Evolutionary conservation across 2,329 filamentous ascomycete genomes (phyloP).

Genomic region (Nannizziopsis barbatae): DNA sequence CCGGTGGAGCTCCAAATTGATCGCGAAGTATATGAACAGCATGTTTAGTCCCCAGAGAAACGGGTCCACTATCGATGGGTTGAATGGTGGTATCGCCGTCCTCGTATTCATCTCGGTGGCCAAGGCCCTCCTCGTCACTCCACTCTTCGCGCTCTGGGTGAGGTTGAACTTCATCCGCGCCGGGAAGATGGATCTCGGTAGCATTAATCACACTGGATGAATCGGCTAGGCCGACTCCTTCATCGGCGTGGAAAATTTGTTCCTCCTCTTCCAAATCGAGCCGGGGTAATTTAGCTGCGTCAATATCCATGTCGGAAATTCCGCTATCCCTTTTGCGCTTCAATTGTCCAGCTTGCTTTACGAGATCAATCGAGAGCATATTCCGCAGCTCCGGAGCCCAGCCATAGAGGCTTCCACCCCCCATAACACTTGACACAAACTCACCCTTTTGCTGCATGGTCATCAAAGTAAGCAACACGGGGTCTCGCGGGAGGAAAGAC

Average conservation of each 20-base stretch:
- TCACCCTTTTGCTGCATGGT: constrained; percentile 84
- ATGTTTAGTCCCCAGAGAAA: constrained; percentile 86
- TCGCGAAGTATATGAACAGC: constrained; percentile 91
- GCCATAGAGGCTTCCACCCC: constrained; percentile 61
- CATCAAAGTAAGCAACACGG: constrained; percentile 73
- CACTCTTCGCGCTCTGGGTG: constrained; percentile 26
- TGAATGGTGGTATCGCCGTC: constrained; percentile 66
- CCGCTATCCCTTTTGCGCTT: constrained; percentile 92
- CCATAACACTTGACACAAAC: constrained; percentile 79
- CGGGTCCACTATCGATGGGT: constrained; percentile 70
- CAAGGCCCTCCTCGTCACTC: constrained; percentile 39
- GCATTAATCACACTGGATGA: constrained; percentile 30
- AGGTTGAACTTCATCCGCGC: constrained; percentile 39
- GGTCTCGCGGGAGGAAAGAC: constrained; percentile 75
- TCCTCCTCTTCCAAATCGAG: constrained; percentile 56
- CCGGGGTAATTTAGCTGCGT: constrained; percentile 53
- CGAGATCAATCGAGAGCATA: constrained; percentile 76
- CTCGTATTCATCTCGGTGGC: constrained; percentile 55
- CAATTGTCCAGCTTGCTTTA: constrained; percentile 64
- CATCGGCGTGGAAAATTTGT: constrained; percentile 38
- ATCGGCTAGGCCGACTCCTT: constrained; percentile 41
- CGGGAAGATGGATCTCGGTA: constrained; percentile 56
- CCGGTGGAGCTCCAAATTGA: constrained; percentile 55
- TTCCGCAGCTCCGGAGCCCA: constrained; percentile 90
- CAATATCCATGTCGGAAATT: constrained; percentile 65